Base-by-base conservation (phyloP, 495 filamentous ascomycete species). In the Hypoxylon subgilvum region DNA sequence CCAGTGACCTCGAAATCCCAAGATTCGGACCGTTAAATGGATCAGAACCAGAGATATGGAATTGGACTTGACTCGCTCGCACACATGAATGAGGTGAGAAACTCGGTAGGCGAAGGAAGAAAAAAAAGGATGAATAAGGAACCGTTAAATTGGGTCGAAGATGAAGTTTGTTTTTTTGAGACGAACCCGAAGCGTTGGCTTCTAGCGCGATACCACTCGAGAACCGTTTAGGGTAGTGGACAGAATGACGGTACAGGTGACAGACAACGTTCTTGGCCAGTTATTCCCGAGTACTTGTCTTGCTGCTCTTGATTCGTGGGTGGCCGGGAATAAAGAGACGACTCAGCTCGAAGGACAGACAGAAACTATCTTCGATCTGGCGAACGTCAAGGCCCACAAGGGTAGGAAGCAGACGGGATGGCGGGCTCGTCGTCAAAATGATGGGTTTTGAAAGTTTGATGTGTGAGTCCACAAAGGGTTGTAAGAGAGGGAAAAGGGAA, bases 111-210 rank as follows among this genome's bases (percentile, higher is more conserved):
- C 34, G 35, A 45, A n/a, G 48, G 10, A 27, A 31, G 28, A 44
- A 39, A 39, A 49, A 34, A 46, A 48, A 36, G n/a, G n/a, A n/a
- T n/a, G n/a, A 58, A 40, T 53, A 17, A 38, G 5, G 34, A 38
- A 17, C 61, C 61, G 61, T 58, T 49, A 50, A 64, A 58, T 39
- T 58, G 61, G 61, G 61, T 58, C 61, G 49, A 43, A 35, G 43
- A 14, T 19, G 44, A 64, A 64, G 54, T 58, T 64, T 64, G 53
- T 54, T 63, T 41, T 27, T 13, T 38, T 14, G 3, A 38, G 34
- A n/a, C 14, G 49, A 59, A 58, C 61, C 61, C 61, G 54, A 58
- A 51, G 30, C 43, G 21, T 54, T 64, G 61, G 61, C 61, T 58
- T 64, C 49, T 64, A 58, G 49, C 35, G 61, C 53, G 14, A 49